Evolutionary conservation across 2,329 filamentous ascomycete species (phyloP), one percentile per base, ranked within the genome.

Genomic region (Hypoxylon sp.): DNA sequence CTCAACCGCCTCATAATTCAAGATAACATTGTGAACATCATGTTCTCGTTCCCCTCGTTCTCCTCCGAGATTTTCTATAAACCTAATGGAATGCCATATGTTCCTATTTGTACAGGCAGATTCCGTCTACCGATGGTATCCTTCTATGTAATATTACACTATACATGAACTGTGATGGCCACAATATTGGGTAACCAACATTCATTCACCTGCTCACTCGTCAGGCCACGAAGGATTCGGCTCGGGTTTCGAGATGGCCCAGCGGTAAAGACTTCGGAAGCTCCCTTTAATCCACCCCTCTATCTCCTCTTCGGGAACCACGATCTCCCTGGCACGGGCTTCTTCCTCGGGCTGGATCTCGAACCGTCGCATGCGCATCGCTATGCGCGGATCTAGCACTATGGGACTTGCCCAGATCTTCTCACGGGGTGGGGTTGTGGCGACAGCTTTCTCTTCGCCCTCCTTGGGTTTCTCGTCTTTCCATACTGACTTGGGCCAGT

Each of bases 401-500:
- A 97, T 82, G 9, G 89, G 86, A 57, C 90, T 87, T 7, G 91
- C 78, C 92, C 93, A 97, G 52, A 94, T 89, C 72, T 86, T 88
- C 79, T 94, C 92, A 68, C 74, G 62, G 0, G 72, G 66, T 1
- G 62, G 8, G 23, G 32, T 50, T 7, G 63, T 29, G 6, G 61
- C 65, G 6, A 63, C 61, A 5, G 63, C 55, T 4, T 68, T 67
- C 58, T 74, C 74, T 23, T 71, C 51, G 7, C 73, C 74, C 39
- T 79, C 76, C 63, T 78, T 78, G 74, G 48, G 75, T 72, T 56
- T 74, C 65, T 74, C 81, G 72, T 77, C 85, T 77, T 90, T 88
- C 79, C 87, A 89, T 5, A 90, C 87, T n/a, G 86, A 89, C 80
- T 96, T 97, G 78, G 91, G 89, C 94, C 94, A 97, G 76, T 95